Base-by-base conservation (phyloP, 2,329 filamentous ascomycete genomes). In the Diaporthe citri region DNA sequence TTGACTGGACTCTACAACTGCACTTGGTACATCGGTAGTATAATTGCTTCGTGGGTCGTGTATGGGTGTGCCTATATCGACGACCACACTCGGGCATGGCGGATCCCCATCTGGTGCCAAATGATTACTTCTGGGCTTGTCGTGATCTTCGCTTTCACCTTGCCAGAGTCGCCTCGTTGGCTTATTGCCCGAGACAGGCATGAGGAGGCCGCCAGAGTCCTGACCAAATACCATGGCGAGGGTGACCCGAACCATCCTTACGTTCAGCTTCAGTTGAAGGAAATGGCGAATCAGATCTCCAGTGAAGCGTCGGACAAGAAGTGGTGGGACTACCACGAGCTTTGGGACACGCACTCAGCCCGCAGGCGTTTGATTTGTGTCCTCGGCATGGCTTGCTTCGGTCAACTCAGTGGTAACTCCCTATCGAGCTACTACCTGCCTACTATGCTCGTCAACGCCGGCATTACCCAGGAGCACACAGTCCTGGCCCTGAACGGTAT, bases 401-500 rank as follows among this genome's bases (percentile, higher is more conserved):
- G 88, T 1, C 88, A 91, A 79, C 86, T 88, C 78, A 86, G 85
- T 56, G 88, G 87, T 36, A 88, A 88, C 80, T 85, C 83, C 70
- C 77, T 88, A 72, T 84, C 83, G 57, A 85, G 86, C 7, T 91
- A 90, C 74, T 92, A 92, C 80, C 88, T 92, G 79, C 86, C 90
- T 25, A 85, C 85, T 36, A 85, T 87, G 81, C 81, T 90, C 64
- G 79, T 85, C 7, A 86, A 88, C 10, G 87, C 88, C 20, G 88
- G 90, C 71, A 88, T 92, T 77, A 87, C 83, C 0, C 77, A 84
- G 1, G 82, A 87, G 75, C 83, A 87, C 76, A 86, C 82, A 17
- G 83, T 86, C 0, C 84, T 92, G 17, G 86, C 87, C 1, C 82
- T 88, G 66, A 90, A 89, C 79, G 87, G 82, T 46, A 85, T 88